Conservation (phyloP, 371 early-diverging fungal genomes). For the Synchytrium microbalum region DNA sequence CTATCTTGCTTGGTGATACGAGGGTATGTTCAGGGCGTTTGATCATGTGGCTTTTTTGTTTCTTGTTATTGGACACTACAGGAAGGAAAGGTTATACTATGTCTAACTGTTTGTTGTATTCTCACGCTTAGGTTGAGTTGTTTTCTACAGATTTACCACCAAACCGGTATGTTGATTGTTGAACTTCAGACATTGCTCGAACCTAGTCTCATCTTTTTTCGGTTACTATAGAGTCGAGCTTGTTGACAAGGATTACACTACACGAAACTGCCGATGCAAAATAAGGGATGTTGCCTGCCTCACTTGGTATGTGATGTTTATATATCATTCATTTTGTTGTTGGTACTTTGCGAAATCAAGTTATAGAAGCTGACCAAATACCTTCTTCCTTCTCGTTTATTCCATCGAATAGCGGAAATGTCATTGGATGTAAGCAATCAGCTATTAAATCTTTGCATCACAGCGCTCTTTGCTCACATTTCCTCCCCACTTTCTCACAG, state of each 20-base stretch:
- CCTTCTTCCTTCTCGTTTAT: not conserved
- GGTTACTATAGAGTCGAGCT: slow-evolving; percentile 28
- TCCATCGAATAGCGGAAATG: slow-evolving; percentile 2
- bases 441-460: not conserved
- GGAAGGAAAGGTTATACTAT: not conserved
- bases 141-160: slow-evolving; percentile 43
- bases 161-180: not conserved
- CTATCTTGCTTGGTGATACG: slow-evolving; percentile 41
- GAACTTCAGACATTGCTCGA: not conserved
- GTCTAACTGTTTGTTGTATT: slow-evolving; percentile 26
- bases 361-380: not conserved
- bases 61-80: not conserved
- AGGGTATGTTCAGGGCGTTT: slow-evolving; percentile 14
- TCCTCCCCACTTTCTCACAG: too few species aligned
- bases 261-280: slow-evolving; percentile 39
- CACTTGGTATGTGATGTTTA: slow-evolving; percentile 20
- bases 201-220: not conserved
- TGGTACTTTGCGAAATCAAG: not conserved
- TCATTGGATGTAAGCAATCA: slow-evolving; percentile 1
- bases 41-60: too few species aligned
- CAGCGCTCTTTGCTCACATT: too few species aligned
- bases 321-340: not conserved
- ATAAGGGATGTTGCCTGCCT: slow-evolving; percentile 42
- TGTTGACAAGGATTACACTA: slow-evolving; percentile 39
- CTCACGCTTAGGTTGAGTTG: slow-evolving; percentile 26